A percentile compares a stretch with the other conserved stretches of the same genome.
Evolutionary conservation across 495 filamentous ascomycete genomes (phyloP).

Genomic region (Podospora fimiseda): DNA sequence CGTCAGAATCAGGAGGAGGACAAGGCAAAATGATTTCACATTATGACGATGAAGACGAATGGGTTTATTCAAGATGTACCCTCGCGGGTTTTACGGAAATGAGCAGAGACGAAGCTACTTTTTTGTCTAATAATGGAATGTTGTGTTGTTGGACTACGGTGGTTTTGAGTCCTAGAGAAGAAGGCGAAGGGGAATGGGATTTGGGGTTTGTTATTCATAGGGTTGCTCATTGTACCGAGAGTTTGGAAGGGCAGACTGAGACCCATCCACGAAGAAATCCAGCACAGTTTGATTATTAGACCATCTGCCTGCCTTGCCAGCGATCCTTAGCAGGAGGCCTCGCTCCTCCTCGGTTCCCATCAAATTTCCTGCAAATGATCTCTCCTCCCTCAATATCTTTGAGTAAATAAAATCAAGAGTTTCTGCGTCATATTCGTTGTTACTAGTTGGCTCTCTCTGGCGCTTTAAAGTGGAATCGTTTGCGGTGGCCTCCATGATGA

Average conservation of each 20-base stretch:
- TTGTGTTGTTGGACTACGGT: conserved; percentile 28
- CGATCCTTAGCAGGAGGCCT: too few relatives aligned
- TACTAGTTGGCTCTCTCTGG: too few relatives aligned
- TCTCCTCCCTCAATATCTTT: too few relatives aligned
- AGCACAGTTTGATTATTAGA: too few relatives aligned
- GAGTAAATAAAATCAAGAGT: too few relatives aligned
- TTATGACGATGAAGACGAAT: conserved; percentile 25
- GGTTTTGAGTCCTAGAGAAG: conserved; percentile 1
- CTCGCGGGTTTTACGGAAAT: conserved; percentile 24
- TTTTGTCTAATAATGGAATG: conserved; percentile 14
- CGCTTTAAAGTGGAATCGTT: too few relatives aligned
- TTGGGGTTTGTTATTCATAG: conserved; percentile 10
- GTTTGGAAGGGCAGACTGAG: not conserved
- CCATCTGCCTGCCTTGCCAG: too few relatives aligned
- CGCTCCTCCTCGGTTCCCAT: too few relatives aligned
- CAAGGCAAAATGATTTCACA: conserved; percentile 3
- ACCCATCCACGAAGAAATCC: too few relatives aligned
- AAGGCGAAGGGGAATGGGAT: conserved; percentile 3
- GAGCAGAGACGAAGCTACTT: conserved; percentile 17
- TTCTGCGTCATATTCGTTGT: too few relatives aligned
- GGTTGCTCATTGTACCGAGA: conserved; percentile 5
- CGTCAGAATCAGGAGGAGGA: not conserved
- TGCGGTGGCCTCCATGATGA: too few relatives aligned
- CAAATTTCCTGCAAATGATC: too few relatives aligned
- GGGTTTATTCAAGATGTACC: conserved; percentile 26